Evolutionary conservation across 2,329 filamentous ascomycete species (phyloP), one percentile per base, ranked within the genome.

Genomic region (Colletotrichum sidae): DNA sequence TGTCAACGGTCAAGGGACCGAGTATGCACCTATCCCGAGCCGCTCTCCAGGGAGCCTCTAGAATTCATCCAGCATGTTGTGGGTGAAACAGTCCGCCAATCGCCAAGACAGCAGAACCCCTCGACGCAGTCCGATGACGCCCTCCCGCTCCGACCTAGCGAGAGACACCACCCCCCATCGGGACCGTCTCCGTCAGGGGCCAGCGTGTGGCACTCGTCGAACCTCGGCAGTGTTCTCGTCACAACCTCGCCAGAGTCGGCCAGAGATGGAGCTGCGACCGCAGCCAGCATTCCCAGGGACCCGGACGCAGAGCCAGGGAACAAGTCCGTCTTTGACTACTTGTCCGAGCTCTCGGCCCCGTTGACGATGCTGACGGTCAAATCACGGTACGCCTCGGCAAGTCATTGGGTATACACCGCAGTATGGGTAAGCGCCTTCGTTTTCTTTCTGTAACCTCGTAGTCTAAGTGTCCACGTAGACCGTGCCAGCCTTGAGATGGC

Each of bases 1-100:
- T 90, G 88, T 70, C 67, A 83, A 33, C 83, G 84, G 68, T 84
- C 86, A 17, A 83, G 82, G 69, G 84, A 83, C 50, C 79, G 81
- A 9, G 79, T 78, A 17, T 90, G 88, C 70, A 79, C 84, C 2
- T 90, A 88, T 68, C 79, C 75, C 17, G 41, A 46, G 33, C 53
- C 41, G 3, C 37, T 45, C 13, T 15, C 73, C 17, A 71, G 70
- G 67, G 62, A 55, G 17, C 15, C 11, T n/a, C 39, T 35, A 37
- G 38, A 8, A 6, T 0, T 42, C 52, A 44, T 6, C 2, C 17
- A 55, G 38, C 25, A 17, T 39, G 17, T 11, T 42, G 17, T 38
- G 17, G 11, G 8, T 10, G 12, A n/a, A 17, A 6, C 38, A 55
- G 52, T 33, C 53, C 4, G 53, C 33, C 41, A 6, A 33, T 13